A percentile compares a stretch with the other conserved stretches of the same genome.
phyloP scores from a whole-genome alignment of 2,329 filamentous ascomycete species.

The Fusarium devonianum region DNA sequence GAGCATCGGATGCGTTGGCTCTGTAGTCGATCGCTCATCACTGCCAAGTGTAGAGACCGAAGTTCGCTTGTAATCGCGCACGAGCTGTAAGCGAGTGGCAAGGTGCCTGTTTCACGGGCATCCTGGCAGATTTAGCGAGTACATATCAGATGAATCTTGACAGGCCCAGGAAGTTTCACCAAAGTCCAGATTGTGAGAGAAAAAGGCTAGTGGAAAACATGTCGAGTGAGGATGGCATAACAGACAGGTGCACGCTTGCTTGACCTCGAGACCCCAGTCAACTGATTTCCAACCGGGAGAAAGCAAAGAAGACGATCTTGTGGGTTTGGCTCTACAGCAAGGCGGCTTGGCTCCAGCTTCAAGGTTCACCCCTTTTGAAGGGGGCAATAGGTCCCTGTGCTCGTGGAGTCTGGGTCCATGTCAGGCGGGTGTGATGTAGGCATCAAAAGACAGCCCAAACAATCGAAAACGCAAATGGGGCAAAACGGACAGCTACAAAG shows the following conservation, averaged over 20 bases:
- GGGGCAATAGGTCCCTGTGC: slow-evolving; percentile 13
- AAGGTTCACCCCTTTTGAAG: slow-evolving; percentile 25
- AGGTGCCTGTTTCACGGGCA: slow-evolving; percentile 7
- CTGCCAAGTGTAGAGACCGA: background rate
- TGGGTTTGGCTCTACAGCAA: slow-evolving; percentile 17
- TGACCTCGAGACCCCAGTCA: slow-evolving; percentile 10
- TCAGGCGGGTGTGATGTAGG: slow-evolving; percentile 16
- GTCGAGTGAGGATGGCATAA: slow-evolving; percentile 16
- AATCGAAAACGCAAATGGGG: slow-evolving; percentile 1
- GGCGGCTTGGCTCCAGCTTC: slow-evolving; percentile 17
- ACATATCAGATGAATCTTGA: slow-evolving; percentile 22
- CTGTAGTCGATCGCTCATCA: background rate
- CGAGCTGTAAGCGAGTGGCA: slow-evolving; percentile 18
- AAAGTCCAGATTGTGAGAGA: background rate
- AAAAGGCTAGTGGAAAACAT: slow-evolving; percentile 15
- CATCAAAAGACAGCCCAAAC: slow-evolving; percentile 11
- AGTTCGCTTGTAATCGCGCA: slow-evolving; percentile 6
- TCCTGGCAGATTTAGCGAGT: slow-evolving; percentile 18
- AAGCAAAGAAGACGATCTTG: slow-evolving; percentile 22
- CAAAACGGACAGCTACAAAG: slow-evolving; percentile 3
- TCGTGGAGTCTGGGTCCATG: slow-evolving; percentile 24
- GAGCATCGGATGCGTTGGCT: slow-evolving; percentile 3
- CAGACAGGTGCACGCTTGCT: slow-evolving; percentile 14
- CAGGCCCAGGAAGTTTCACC: slow-evolving; percentile 1
- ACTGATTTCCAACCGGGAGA: slow-evolving; percentile 19